Evolutionary conservation across 2,329 filamentous ascomycete species (phyloP).

Genomic region (Endoconidiophora polonica): DNA sequence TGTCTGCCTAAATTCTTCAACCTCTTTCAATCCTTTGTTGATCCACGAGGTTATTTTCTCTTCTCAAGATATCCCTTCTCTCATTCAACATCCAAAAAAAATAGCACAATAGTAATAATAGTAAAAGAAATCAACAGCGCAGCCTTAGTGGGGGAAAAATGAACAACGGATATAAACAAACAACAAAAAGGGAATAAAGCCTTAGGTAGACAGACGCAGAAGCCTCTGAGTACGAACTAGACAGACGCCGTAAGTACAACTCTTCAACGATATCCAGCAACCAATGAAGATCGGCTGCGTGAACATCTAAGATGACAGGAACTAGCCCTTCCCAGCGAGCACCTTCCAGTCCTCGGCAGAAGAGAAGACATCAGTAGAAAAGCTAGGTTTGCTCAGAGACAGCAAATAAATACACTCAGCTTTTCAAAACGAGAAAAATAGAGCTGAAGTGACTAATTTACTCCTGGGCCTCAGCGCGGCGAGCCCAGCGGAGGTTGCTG

Average conservation of each 20-base stretch:
- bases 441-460: not conserved
- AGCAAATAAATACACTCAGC: not conserved
- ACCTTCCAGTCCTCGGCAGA: not conserved
- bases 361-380: not conserved
- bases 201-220: no score
- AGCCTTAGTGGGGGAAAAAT: no score
- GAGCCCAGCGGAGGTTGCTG: constrained; percentile 9
- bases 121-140: no score
- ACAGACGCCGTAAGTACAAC: no score
- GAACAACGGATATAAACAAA: not conserved
- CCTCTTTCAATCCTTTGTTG: not conserved
- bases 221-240: no score
- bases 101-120: no score
- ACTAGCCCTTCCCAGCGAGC: no score
- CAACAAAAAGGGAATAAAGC: no score
- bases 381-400: no score
- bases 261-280: no score
- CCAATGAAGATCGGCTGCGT: no score
- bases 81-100: no score
- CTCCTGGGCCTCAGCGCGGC: constrained; percentile 3
- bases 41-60: not conserved
- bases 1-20: not conserved
- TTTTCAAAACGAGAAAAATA: not conserved
- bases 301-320: not conserved
- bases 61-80: not conserved